Conservation (phyloP, 1,284 basidiomycete genomes). For the Malassezia yamatoensis region DNA sequence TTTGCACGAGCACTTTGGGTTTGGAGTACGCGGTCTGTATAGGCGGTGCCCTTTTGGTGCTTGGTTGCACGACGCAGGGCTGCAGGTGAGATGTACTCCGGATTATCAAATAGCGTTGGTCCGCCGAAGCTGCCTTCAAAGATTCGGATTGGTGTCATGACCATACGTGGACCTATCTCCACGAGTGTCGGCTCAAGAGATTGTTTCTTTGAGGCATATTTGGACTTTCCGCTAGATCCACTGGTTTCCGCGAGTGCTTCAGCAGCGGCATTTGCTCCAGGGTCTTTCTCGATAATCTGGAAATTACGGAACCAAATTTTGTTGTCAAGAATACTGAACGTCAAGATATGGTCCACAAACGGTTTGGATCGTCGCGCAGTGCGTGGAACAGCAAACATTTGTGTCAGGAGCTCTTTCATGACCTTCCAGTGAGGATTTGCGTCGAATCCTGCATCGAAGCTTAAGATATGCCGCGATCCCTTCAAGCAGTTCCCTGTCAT, state of each 20-base stretch:
- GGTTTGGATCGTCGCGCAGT: conserved; percentile 83
- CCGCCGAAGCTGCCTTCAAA: conserved; percentile 79
- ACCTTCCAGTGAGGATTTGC: conserved; percentile 75
- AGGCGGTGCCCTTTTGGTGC: conserved; percentile 67
- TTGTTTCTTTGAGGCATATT: conserved; percentile 13
- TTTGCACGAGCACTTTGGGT: conserved; percentile 61
- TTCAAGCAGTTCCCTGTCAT: conserved; percentile 99
- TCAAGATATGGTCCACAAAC: conserved; percentile 93
- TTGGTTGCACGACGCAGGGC: conserved; percentile 65
- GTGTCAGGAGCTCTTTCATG: conserved; percentile 90
- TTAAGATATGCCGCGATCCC: conserved; percentile 80
- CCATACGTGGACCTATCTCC: conserved; percentile 85
- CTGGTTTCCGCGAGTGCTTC: conserved; percentile 53
- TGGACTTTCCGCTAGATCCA: conserved; percentile 19
- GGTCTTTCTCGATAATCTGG: conserved; percentile 62
- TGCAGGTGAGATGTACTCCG: conserved; percentile 83
- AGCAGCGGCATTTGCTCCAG: conserved; percentile 46
- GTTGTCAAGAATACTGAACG: conserved; percentile 86
- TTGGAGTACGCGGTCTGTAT: conserved; percentile 68
- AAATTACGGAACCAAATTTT: conserved; percentile 99
- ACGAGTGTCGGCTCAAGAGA: conserved; percentile 37
- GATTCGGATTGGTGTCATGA: conserved; percentile 91
- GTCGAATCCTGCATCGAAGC: conserved; percentile 86
- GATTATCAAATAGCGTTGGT: conserved; percentile 90
- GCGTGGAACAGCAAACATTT: conserved; percentile 87